A percentile compares a stretch with the other conserved stretches of the same genome.
phyloP scores from a whole-genome alignment of 2,329 filamentous ascomycete genomes.

The Ilyonectria sp. region DNA sequence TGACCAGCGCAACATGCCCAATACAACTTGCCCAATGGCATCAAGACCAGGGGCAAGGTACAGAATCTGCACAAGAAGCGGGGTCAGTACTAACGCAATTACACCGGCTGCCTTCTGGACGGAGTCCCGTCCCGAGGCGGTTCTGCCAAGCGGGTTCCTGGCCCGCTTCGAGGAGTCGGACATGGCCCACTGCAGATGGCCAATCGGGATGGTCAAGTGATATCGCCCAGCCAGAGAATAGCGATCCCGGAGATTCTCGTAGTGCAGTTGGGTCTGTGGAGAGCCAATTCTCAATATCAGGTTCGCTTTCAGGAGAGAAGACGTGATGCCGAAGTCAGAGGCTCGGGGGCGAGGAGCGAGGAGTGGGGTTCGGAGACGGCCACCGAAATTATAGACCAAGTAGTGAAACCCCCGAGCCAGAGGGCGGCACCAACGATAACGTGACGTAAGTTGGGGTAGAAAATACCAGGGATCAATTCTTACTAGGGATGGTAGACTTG shows the following conservation, averaged over 20 bases:
- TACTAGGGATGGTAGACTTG: background rate
- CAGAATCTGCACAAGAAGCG: background rate
- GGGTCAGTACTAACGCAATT: slow-evolving; percentile 3
- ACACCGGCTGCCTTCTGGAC: slow-evolving; percentile 4
- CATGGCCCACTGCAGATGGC: background rate
- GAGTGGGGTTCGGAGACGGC: background rate
- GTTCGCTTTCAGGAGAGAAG: background rate
- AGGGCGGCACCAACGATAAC: background rate
- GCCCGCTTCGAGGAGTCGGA: background rate
- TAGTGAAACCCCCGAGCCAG: background rate
- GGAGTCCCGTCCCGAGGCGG: slow-evolving; percentile 6
- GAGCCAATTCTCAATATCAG: background rate
- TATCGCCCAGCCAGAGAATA: background rate
- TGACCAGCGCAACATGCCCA: background rate
- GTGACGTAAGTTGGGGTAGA: background rate
- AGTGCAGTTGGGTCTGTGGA: background rate
- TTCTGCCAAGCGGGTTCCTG: slow-evolving; percentile 1
- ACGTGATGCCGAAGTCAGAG: background rate
- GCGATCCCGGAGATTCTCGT: background rate
- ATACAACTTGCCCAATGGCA: background rate
- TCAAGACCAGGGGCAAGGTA: background rate
- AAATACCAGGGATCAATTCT: background rate
- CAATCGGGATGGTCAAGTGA: background rate
- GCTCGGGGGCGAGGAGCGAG: background rate
- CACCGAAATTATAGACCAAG: background rate